Conservation (phyloP, 1,139 yeast genomes). For the Saccharomycopsis phalli region DNA sequence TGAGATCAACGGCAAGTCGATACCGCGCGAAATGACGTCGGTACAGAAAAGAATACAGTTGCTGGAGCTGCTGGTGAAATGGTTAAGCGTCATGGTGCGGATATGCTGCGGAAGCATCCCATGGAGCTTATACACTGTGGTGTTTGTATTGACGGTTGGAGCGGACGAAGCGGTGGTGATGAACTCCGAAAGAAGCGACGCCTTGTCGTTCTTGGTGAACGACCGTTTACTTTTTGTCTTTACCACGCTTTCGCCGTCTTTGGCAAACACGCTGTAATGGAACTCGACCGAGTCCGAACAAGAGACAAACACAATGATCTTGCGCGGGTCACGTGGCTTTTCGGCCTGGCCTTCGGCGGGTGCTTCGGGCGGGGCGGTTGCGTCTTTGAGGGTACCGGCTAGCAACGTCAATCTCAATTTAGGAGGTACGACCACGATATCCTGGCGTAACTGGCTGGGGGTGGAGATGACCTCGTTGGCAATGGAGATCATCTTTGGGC, state of each 20-base stretch:
- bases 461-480: constrained; percentile 33
- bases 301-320: constrained; percentile 80
- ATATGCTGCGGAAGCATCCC: constrained; percentile 82
- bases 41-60: constrained; percentile 73
- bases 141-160: constrained; percentile 41
- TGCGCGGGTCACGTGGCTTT: constrained; percentile 27
- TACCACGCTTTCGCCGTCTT: constrained; percentile 25
- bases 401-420: constrained; percentile 78
- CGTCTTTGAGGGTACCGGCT: constrained; percentile 48
- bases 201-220: constrained; percentile 22
- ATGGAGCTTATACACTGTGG: constrained; percentile 69
- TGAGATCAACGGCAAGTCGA: constrained; percentile 59
- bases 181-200: constrained; percentile 22
- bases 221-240: constrained; percentile 4
- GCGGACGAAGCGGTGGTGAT: constrained; percentile 34
- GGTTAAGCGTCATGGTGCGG: constrained; percentile 67
- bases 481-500: constrained; percentile 59
- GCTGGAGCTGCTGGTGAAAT: constrained; percentile 37
- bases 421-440: constrained; percentile 77
- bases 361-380: constrained; percentile 22
- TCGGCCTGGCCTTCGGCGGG: constrained; percentile 23
- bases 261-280: constrained; percentile 68
- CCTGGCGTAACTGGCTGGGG: constrained; percentile 85
- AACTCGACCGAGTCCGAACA: constrained; percentile 94
- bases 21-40: constrained; percentile 69